These are phyloP conservation scores for Ciborinia camelliae DNA, from an alignment of 2,329 filamentous ascomycete genomes.

Conservation along the genomic window DNA sequence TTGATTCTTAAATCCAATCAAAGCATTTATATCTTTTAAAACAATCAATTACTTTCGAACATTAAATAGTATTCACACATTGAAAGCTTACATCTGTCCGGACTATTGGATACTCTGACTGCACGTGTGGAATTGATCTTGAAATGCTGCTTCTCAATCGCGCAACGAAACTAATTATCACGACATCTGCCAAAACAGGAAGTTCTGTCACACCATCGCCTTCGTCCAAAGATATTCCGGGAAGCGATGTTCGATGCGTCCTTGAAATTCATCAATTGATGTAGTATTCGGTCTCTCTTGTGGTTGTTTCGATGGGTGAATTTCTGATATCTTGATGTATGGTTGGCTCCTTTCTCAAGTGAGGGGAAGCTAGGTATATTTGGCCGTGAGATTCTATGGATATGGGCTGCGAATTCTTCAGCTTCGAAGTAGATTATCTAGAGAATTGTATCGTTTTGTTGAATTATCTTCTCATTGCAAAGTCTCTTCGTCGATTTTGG, in stretches of 20 bases:
- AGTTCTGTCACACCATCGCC: slow-evolving; percentile 22
- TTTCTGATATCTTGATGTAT: neutral
- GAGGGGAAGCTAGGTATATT: slow-evolving; percentile 4
- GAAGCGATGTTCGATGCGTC: neutral
- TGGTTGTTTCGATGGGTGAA: neutral
- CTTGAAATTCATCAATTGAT: neutral
- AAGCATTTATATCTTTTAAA: too few species aligned
- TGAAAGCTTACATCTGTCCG: too few species aligned
- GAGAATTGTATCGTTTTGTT: neutral
- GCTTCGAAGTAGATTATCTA: neutral
- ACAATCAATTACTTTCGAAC: too few species aligned
- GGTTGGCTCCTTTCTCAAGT: slow-evolving; percentile 13
- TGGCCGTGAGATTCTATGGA: neutral
- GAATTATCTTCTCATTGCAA: neutral
- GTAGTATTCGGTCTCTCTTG: slow-evolving; percentile 4
- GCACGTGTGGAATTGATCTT: neutral
- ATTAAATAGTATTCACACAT: too few species aligned
- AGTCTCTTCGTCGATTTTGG: too few species aligned
- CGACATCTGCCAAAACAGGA: slow-evolving; percentile 27
- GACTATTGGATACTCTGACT: neutral
- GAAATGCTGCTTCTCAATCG: neutral
- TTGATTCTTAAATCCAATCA: too few species aligned
- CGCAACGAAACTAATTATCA: slow-evolving; percentile 22
- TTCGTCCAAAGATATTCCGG: slow-evolving; percentile 3
- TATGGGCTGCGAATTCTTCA: neutral